Evolutionary conservation across 1,284 basidiomycete genomes (phyloP), one percentile per base, ranked within the genome.

Genomic region (Ganoderma multipileum): DNA sequence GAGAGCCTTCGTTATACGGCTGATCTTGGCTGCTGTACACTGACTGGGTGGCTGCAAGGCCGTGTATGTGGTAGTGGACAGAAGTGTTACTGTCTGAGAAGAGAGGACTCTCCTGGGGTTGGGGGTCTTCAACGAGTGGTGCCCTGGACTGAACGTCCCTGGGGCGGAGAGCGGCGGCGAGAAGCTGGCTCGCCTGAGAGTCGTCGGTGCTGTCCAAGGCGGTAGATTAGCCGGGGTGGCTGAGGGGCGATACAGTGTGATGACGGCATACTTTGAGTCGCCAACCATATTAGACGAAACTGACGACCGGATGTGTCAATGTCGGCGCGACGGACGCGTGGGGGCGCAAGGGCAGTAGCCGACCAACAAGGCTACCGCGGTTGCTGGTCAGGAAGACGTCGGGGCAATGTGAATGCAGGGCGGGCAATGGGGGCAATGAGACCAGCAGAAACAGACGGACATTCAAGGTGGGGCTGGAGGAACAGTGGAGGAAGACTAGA

Each of bases 1-100:
- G 86, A 3, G 85, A 86, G 50, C 82, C 82, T 64, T 81, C 81
- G 36, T 74, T 76, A 28, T 67, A 69, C 28, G 77, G 74, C 44
- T 77, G 73, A 16, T 80, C 79, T 16, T 82, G 57, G 18, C 72
- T 65, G 16, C 59, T 79, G 42, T 77, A 73, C 68, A 85, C 82
- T 0, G 83, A 83, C 71, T 89, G 85, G 0, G 86, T 87, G 14
- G 78, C 74, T 9, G 84, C 86, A 18, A 90, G 80, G 11, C 85
- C 87, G 68, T 87, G 83, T 66, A 88, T 83, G 73, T 87, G 84
- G 77, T 90, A 90, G 64, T 81, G 81, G 26, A 78, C 72, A 47
- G 71, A 63, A 23, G 58, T 42, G 30, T 60, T 60, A 23, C 58
- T 60, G 61, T 44, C 59, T n/a, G 59, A 61, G 39, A 33, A 28